Conservation (phyloP, 371 early-diverging fungal species). For the Apophysomyces sp. region DNA sequence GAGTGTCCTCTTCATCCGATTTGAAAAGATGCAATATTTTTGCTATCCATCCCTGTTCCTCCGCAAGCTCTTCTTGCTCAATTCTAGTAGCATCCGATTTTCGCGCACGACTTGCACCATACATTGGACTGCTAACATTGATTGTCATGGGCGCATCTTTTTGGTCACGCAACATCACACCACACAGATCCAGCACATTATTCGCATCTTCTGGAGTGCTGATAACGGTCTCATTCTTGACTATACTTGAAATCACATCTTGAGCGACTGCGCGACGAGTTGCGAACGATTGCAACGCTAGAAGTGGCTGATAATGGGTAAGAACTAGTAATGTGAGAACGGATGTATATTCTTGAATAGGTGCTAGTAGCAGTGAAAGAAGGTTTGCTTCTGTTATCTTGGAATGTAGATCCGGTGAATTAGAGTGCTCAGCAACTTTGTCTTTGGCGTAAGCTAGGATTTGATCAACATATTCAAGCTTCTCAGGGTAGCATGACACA, state of each 20-base stretch:
- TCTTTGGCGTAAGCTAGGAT: constrained; percentile 82
- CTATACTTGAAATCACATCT: constrained; percentile 64
- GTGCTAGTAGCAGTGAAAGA: constrained; percentile 64
- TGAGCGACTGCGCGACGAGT: constrained; percentile 79
- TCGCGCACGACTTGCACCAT: constrained; percentile 9
- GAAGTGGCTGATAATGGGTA: constrained; percentile 73
- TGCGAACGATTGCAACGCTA: constrained; percentile 74
- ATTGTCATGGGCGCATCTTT: constrained; percentile 51
- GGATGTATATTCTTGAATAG: constrained; percentile 73
- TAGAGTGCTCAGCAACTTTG: constrained; percentile 52
- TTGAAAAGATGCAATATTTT: constrained; percentile 75
- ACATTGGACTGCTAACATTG: constrained; percentile 9
- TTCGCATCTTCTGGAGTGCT: constrained; percentile 76
- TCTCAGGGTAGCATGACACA: constrained; percentile 88
- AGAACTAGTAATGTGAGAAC: constrained; percentile 60
- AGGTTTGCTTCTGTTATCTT: constrained; percentile 60
- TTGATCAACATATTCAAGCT: constrained; percentile 79
- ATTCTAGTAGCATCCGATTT: constrained; percentile 24
- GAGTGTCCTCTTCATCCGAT: constrained; percentile 61
- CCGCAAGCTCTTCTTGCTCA: constrained; percentile 73
- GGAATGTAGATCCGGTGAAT: constrained; percentile 57
- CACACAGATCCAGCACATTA: constrained; percentile 79
- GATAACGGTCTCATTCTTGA: constrained; percentile 66
- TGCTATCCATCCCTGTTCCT: constrained; percentile 84
- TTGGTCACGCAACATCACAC: constrained; percentile 78